Evolutionary conservation across 176 grass and related monocot genomes (phyloP).

Genomic region (Ensete ventricosum): DNA sequence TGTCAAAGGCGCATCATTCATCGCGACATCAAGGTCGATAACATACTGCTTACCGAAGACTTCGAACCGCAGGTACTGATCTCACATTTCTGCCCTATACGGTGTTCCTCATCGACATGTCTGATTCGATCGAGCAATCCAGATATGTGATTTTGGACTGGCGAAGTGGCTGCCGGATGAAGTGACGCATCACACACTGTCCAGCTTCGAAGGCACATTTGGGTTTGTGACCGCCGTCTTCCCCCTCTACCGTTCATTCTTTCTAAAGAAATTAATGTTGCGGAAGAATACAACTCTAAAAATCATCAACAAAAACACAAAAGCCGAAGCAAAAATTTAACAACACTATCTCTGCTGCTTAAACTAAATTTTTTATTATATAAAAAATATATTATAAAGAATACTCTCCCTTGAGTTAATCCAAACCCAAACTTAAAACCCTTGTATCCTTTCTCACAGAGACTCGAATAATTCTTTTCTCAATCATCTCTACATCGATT

Average conservation of each 20-base stretch:
- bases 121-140: background rate
- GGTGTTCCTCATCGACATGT: no score
- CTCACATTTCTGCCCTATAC: background rate
- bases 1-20: slow-evolving; percentile 66
- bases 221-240: slow-evolving; percentile 23
- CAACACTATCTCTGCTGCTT: no score
- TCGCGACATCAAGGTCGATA: slow-evolving; percentile 65
- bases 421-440: no score
- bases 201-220: slow-evolving; percentile 67
- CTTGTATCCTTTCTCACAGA: no score
- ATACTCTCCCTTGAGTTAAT: no score
- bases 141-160: slow-evolving; percentile 91
- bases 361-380: no score
- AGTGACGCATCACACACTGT: slow-evolving; percentile 52
- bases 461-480: no score
- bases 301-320: background rate
- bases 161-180: slow-evolving; percentile 65
- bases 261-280: no score
- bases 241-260: no score
- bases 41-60: slow-evolving; percentile 60
- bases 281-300: background rate
- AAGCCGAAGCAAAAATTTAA: no score
- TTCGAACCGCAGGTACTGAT: slow-evolving; percentile 48
- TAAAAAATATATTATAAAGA: no score
- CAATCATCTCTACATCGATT: no score